These are phyloP conservation scores for Chytriomyces sp. DNA, from an alignment of 192 early-diverging fungal genomes.

Conservation along the genomic window DNA sequence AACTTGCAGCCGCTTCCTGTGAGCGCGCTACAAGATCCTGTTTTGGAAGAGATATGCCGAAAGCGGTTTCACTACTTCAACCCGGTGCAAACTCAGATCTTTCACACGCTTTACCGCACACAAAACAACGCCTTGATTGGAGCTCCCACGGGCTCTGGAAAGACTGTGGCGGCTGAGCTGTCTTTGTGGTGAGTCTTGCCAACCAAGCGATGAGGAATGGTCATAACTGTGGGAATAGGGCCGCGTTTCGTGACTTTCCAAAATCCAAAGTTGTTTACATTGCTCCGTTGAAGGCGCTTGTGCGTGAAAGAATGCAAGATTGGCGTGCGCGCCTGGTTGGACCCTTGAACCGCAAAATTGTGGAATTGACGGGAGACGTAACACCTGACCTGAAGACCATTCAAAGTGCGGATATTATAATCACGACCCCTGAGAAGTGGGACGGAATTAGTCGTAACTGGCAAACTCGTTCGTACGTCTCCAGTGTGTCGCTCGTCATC, in stretches of 20 bases:
- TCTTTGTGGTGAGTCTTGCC: slow-evolving; percentile 79
- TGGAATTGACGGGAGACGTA: slow-evolving; percentile 95
- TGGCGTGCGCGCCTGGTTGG: slow-evolving; percentile 75
- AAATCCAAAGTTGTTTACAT: slow-evolving; percentile 92
- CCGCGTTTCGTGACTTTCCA: slow-evolving; percentile 81
- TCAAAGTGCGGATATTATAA: slow-evolving; percentile 90
- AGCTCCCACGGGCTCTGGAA: slow-evolving; percentile 97
- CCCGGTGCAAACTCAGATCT: slow-evolving; percentile 98
- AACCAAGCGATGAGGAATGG: background rate
- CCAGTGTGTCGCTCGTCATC: slow-evolving; percentile 84
- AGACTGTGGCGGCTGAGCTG: slow-evolving; percentile 94
- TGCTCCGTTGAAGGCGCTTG: slow-evolving; percentile 96
- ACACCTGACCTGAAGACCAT: slow-evolving; percentile 89
- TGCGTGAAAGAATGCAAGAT: slow-evolving; percentile 90
- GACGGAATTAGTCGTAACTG: slow-evolving; percentile 95
- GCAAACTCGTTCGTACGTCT: slow-evolving; percentile 87
- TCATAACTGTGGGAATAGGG: slow-evolving; percentile 14
- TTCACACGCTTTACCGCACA: slow-evolving; percentile 92
- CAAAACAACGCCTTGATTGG: slow-evolving; percentile 86
- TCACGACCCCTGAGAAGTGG: slow-evolving; percentile 99
- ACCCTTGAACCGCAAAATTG: slow-evolving; percentile 79
- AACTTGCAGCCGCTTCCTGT: slow-evolving; percentile 90
- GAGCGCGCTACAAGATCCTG: slow-evolving; percentile 75
- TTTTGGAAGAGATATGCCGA: slow-evolving; percentile 83
- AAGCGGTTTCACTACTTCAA: slow-evolving; percentile 95